A percentile compares a stretch with the other conserved stretches of the same genome.
Evolutionary conservation across 108 stramenopile genomes (phyloP).

Genomic region (Nitzschia sp.): DNA sequence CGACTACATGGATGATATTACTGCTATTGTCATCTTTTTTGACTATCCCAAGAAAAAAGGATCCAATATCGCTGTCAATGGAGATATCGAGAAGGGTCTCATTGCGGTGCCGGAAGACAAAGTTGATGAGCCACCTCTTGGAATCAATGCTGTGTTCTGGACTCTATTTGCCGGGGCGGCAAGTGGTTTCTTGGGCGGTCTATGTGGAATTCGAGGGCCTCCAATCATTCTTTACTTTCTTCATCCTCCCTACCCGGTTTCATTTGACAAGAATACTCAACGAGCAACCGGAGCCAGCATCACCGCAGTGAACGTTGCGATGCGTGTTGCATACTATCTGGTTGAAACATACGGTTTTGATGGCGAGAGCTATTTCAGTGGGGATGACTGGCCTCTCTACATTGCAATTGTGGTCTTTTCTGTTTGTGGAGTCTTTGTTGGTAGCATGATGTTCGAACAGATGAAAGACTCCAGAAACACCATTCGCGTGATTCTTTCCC

Average conservation of each 20-base stretch:
- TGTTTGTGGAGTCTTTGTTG: constrained; percentile 31
- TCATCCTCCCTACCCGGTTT: constrained; percentile 37
- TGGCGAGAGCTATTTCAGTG: constrained; percentile 11
- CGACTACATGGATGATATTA: constrained; percentile 79
- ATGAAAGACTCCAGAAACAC: constrained; percentile 20
- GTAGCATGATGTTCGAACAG: constrained; percentile 34
- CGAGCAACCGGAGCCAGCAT: constrained; percentile 41
- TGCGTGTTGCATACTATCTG: constrained; percentile 39
- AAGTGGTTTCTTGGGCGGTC: constrained; percentile 48
- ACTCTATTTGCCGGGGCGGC: constrained; percentile 8
- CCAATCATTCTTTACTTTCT: constrained; percentile 49
- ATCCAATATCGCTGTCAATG: too few relatives aligned
- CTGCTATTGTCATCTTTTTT: constrained; percentile 27
- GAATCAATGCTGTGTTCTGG: constrained; percentile 4
- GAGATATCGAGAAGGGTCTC: background rate
- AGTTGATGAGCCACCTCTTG: background rate
- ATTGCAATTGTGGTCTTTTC: constrained; percentile 29
- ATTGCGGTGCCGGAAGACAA: background rate
- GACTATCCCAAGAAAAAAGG: background rate
- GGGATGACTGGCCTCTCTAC: constrained; percentile 41
- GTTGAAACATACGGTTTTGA: constrained; percentile 25
- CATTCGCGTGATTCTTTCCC: constrained; percentile 16
- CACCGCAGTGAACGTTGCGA: constrained; percentile 36
- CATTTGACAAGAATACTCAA: constrained; percentile 40
- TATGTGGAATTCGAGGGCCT: constrained; percentile 48